Base-by-base conservation (phyloP, 306 rosid genomes). In the Gleditsia sinensis region DNA sequence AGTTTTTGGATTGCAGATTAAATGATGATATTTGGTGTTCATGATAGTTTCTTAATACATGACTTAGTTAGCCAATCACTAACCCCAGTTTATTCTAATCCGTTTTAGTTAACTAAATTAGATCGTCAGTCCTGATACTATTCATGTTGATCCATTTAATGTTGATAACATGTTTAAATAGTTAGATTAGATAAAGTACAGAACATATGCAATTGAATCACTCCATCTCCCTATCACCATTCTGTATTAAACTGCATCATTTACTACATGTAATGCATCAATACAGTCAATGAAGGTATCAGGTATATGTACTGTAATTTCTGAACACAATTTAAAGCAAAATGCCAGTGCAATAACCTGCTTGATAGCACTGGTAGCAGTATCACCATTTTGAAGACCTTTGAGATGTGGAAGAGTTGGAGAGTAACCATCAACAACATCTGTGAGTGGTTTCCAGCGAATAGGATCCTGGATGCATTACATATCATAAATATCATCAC, bases 321-420 rank as follows among this genome's bases (percentile, higher is more conserved):
- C 46, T 48, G 55, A 60, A 53, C 9, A 62, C 11, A 32, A 59
- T 48, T 60, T 5, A 23, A 68, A 51, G 23, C 34, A 61, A 77
- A 80, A 49, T 72, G 77, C 67, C 72, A 78, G 79, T 16, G 70
- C 33, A 56, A 72, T 66, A 37, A 91, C 99, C 99, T 94, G 99
- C 85, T 94, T 94, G 82, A 94, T 94, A 73, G 99, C 93, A 88
- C 99, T 94, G 50, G 99, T 94, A 76, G 99, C 99, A 62, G 95
- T 94, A 80, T 94, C 99, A 73, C 99, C 99, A 80, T 94, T 94
- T 86, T 94, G 97, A 86, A 94, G 99, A 85, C 99, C 99, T 83
- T 94, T 94, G 71, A 94, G 97, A 84, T 94, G 99, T 45, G 99
- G 99, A 67, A 94, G 90, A 65, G 99, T 94, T 3, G 99, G 88